Conservation (phyloP, 768 basidiomycete genomes). For the Leccinellum albellum region DNA sequence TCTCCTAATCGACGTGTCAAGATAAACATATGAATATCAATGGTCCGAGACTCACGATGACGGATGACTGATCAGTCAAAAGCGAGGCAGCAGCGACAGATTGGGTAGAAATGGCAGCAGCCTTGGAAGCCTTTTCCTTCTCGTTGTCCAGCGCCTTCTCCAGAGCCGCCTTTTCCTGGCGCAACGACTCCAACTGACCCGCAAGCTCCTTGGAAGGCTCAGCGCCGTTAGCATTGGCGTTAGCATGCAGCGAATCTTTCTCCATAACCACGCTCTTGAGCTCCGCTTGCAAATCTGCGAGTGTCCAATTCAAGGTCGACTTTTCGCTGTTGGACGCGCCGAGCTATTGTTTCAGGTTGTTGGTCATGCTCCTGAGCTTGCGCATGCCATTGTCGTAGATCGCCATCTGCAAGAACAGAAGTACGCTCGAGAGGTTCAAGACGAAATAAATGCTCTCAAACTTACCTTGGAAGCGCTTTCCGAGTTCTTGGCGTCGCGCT, state of each 20-base stretch:
- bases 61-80: conserved; percentile 20
- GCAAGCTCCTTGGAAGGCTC: conserved; percentile 30
- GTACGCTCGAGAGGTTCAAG: not conserved
- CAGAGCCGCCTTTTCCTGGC: conserved; percentile 36
- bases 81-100: no score
- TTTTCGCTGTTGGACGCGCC: conserved; percentile 27
- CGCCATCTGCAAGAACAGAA: conserved; percentile 32
- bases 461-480: conserved; percentile 32
- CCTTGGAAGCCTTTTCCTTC: conserved; percentile 34
- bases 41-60: conserved; percentile 30
- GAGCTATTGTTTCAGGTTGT: conserved; percentile 25
- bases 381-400: conserved; percentile 42
- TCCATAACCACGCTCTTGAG: conserved; percentile 29
- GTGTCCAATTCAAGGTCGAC: conserved; percentile 25
- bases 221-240: conserved; percentile 4
- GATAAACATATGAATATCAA: not conserved
- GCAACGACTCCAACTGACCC: conserved; percentile 34
- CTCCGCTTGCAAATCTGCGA: conserved; percentile 24
- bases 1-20: conserved; percentile 36
- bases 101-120: not conserved
- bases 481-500: conserved; percentile 31
- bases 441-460: not conserved
- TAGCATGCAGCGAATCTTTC: conserved; percentile 24
- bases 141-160: conserved; percentile 39
- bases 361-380: conserved; percentile 29